Conservation (phyloP, 768 basidiomycete genomes). For the Imleria badia region DNA sequence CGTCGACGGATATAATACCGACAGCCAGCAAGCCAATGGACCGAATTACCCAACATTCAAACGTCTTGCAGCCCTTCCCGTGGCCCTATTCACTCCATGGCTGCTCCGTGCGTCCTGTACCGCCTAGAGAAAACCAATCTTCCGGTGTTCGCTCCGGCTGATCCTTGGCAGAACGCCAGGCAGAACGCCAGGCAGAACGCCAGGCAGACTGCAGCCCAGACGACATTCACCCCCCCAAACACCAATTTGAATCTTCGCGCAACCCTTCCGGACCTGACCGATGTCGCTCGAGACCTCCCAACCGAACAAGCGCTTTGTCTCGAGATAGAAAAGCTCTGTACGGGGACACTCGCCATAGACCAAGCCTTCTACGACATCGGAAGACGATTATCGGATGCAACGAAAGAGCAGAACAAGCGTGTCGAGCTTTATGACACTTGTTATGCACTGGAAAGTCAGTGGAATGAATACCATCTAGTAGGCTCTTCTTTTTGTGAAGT, state of each 20-base stretch:
- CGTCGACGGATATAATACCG: constrained; percentile 11
- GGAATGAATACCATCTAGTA: constrained; percentile 17
- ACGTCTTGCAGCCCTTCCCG: no score
- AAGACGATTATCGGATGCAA: constrained; percentile 6
- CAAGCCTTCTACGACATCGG: constrained; percentile 15
- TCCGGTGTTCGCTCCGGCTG: background rate
- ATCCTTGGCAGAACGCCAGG: background rate
- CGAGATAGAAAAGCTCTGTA: constrained; percentile 18
- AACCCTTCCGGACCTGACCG: background rate
- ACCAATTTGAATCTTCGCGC: background rate
- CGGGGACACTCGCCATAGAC: constrained; percentile 17
- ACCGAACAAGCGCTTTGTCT: constrained; percentile 12
- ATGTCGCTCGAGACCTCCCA: constrained; percentile 4
- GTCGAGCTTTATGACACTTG: constrained; percentile 13
- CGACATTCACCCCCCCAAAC: background rate
- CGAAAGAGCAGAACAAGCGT: constrained; percentile 6
- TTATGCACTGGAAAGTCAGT: constrained; percentile 8
- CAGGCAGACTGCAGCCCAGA: background rate
- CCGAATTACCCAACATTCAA: background rate
- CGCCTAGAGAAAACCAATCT: background rate
- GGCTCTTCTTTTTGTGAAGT: background rate
- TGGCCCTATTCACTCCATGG: constrained; percentile 1
- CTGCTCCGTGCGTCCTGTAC: constrained; percentile 1
- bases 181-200: background rate
- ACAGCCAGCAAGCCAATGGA: background rate